Evolutionary conservation across 257 asterid genomes (phyloP).

Genomic region (Galeopsis tetrahit): DNA sequence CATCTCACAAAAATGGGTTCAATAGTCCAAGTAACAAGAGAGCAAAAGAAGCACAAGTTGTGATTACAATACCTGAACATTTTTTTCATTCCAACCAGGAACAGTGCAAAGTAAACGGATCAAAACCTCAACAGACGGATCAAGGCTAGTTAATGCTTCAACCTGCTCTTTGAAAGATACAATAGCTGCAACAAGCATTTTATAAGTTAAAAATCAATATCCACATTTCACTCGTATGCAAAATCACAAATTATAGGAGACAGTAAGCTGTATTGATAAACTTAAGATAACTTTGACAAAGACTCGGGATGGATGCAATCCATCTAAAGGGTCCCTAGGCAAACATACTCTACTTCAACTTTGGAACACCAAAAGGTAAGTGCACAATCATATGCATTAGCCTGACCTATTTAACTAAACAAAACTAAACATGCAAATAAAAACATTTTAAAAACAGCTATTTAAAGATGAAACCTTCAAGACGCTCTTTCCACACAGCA

Average conservation of each 20-base stretch:
- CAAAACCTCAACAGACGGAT: slow-evolving; percentile 80
- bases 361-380: slow-evolving; percentile 13
- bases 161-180: slow-evolving; percentile 88
- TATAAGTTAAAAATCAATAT: slow-evolving; percentile 22
- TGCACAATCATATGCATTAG: slow-evolving; percentile 18
- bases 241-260: slow-evolving; percentile 7
- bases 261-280: slow-evolving; percentile 6
- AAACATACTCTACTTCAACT: neutral
- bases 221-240: slow-evolving; percentile 4
- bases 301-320: neutral
- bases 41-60: slow-evolving; percentile 7
- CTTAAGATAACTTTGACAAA: neutral
- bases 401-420: neutral
- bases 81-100: slow-evolving; percentile 99
- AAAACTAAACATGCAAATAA: neutral
- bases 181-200: slow-evolving; percentile 73
- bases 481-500: slow-evolving; percentile 98
- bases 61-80: slow-evolving; percentile 76
- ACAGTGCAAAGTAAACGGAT: slow-evolving; percentile 84
- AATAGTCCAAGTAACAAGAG: slow-evolving; percentile 18
- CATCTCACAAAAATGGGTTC: slow-evolving; percentile 31
- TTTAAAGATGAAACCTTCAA: slow-evolving; percentile 67
- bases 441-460: slow-evolving; percentile 18
- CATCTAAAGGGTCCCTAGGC: neutral
- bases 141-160: slow-evolving; percentile 64